Base-by-base conservation (phyloP, 371 early-diverging fungal genomes). In the Syncephalastrum sp. region DNA sequence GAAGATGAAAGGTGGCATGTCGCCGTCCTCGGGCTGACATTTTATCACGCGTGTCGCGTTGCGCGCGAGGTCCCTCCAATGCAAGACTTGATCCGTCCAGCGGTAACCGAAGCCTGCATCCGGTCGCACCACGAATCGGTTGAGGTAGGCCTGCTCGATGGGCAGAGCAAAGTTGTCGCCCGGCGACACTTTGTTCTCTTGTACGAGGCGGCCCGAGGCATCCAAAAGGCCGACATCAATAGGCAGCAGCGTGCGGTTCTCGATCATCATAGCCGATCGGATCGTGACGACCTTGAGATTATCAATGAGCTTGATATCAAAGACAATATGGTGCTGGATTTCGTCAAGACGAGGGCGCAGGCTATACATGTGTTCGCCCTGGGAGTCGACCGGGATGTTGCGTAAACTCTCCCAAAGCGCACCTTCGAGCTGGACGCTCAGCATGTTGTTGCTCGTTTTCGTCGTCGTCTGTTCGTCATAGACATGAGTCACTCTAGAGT, bases 241-340 rank as follows among this genome's bases (percentile, higher is more conserved):
- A 0, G 89, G 81, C 19, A 94, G 59, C 7, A 83, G 67, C 0
- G 96, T 94, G 14, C 74, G 72, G 70, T 98, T 98, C 47, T 87
- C 86, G 8, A 96, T 72, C 5, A 89, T 82, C 17, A 94, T 70
- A 0, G 93, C 74, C 0, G 96, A 95, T 42, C 96, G 88, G 66
- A 98, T 88, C 0, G 93, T 94, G 1, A 98, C 96, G 33, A 89
- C 72, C 77, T 98, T 98, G 61, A 94, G 84, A 56, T 93, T 91
- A 50, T 92, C 83, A 21, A 86, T 78, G 48, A 97, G 79, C 42
- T 84, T 82, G 50, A 97, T 90, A 38, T 97, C 93, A 57, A 93
- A 88, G 0, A 94, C 91, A 16, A 98, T 70, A 2, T 88, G 86
- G 64, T 98, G 94, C 21, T 84, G 70, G 5, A 95, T 85, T 45